A percentile compares a stretch with the other conserved stretches of the same genome.
phyloP scores from a whole-genome alignment of 2,329 filamentous ascomycete genomes.

The Chrysosporium keratinophilum region DNA sequence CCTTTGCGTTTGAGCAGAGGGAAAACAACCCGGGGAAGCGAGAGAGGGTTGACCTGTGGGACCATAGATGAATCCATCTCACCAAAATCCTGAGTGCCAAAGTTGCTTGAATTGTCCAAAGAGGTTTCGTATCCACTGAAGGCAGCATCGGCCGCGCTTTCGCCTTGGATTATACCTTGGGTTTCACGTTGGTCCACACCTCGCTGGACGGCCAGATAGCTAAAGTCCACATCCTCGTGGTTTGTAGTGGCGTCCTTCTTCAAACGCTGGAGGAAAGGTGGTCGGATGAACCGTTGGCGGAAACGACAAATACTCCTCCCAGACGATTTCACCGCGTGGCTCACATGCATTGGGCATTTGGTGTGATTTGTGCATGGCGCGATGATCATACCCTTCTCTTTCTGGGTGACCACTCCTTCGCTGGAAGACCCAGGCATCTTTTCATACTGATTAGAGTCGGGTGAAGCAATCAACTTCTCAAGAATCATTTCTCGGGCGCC shows the following conservation, averaged over 20 bases:
- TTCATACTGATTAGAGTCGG: constrained; percentile 40
- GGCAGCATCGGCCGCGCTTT: constrained; percentile 52
- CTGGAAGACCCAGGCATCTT: constrained; percentile 26
- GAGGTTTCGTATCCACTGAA: constrained; percentile 60
- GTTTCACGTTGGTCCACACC: constrained; percentile 51
- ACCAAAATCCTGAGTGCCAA: background rate
- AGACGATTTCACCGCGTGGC: constrained; percentile 57
- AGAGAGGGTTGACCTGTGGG: constrained; percentile 44
- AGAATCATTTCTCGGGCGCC: constrained; percentile 71
- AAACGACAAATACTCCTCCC: constrained; percentile 90
- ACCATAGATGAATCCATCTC: constrained; percentile 16
- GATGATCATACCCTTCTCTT: constrained; percentile 54
- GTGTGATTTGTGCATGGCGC: constrained; percentile 73
- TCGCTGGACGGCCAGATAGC: constrained; percentile 75
- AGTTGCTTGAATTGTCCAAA: constrained; percentile 9
- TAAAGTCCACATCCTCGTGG: constrained; percentile 84
- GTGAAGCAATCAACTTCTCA: constrained; percentile 58
- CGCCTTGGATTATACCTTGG: constrained; percentile 40
- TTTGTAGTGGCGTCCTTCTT: constrained; percentile 59
- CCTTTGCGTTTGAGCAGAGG: constrained; percentile 77
- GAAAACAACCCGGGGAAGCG: constrained; percentile 67
- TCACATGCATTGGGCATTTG: constrained; percentile 77
- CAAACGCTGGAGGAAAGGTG: constrained; percentile 68
- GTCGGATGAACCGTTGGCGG: constrained; percentile 75
- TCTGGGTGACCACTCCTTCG: constrained; percentile 27